Percentiles rank a stretch among this genome's conserved stretches.
Evolutionary conservation across 2,329 filamentous ascomycete genomes (phyloP).

Genomic region (Fusarium clavum): DNA sequence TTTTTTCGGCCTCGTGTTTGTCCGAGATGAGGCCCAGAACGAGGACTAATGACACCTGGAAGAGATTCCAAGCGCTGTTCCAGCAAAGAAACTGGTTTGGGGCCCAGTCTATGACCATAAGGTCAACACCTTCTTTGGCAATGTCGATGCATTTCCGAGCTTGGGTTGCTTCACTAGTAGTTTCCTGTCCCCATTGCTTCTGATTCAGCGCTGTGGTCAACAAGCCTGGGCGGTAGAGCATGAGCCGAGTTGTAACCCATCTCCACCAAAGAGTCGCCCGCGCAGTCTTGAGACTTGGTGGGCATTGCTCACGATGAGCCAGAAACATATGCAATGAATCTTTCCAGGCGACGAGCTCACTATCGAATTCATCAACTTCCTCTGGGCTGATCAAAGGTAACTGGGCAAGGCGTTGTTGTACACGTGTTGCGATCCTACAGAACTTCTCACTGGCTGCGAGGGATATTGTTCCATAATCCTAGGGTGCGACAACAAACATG

Average conservation of each 20-base stretch:
- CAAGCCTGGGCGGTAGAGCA: constrained; percentile 15
- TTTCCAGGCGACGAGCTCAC: background rate
- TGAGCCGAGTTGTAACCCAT: constrained; percentile 6
- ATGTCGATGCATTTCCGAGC: constrained; percentile 1
- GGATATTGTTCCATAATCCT: constrained; percentile 63
- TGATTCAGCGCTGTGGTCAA: background rate
- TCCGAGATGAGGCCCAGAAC: background rate
- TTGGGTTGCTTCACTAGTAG: fast-evolving
- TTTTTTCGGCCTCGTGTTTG: background rate
- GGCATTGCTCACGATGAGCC: background rate
- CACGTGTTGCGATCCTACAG: constrained; percentile 80
- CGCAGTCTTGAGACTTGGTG: background rate
- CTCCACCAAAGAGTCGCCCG: background rate
- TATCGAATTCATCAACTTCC: constrained; percentile 54
- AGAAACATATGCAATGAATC: background rate
- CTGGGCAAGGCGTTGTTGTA: constrained; percentile 80
- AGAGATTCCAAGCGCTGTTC: constrained; percentile 16
- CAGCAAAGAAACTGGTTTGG: constrained; percentile 9
- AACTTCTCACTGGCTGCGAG: constrained; percentile 78
- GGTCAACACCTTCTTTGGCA: background rate
- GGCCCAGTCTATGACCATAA: background rate
- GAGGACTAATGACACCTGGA: constrained; percentile 8
- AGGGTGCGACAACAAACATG: background rate
- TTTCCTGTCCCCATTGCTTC: background rate
- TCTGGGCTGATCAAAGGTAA: constrained; percentile 74